phyloP scores from a whole-genome alignment of 1,284 basidiomycete genomes.

The Pseudozyma thailandica region DNA sequence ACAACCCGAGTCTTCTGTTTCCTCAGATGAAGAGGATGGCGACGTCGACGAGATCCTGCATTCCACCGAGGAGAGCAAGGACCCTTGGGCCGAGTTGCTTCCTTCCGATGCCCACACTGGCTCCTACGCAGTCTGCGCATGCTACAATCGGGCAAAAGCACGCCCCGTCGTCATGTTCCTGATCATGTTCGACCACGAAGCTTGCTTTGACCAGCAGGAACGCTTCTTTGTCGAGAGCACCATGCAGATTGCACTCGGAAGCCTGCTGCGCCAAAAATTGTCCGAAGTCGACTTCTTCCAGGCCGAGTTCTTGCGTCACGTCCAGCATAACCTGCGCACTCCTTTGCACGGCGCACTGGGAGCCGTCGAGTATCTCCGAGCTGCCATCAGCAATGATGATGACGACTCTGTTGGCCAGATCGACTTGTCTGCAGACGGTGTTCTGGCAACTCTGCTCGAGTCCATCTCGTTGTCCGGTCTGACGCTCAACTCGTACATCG shows the following conservation, averaged over 20 bases:
- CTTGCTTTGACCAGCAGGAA: slow-evolving; percentile 43
- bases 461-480: slow-evolving; percentile 50
- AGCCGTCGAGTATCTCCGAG: slow-evolving; percentile 52
- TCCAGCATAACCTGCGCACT: slow-evolving; percentile 59
- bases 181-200: slow-evolving; percentile 30
- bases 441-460: slow-evolving; percentile 49
- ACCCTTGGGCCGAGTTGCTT: slow-evolving; percentile 32
- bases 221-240: slow-evolving; percentile 39
- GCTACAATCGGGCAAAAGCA: slow-evolving; percentile 38
- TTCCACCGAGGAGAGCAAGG: slow-evolving; percentile 5
- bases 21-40: slow-evolving; percentile 16
- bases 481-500: slow-evolving; percentile 55
- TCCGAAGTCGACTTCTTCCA: slow-evolving; percentile 52
- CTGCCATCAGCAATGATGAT: slow-evolving; percentile 25
- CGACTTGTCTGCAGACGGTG: slow-evolving; percentile 44
- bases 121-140: slow-evolving; percentile 35
- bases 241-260: slow-evolving; percentile 29
- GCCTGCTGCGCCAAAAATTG: slow-evolving; percentile 47
- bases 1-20: not conserved
- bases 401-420: slow-evolving; percentile 31
- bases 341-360: slow-evolving; percentile 60
- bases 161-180: slow-evolving; percentile 48
- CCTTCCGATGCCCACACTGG: slow-evolving; percentile 14
- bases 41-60: not conserved
- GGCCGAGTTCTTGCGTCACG: slow-evolving; percentile 48